These are phyloP conservation scores for Echium plantagineum DNA, from an alignment of 257 asterid genomes.

Conservation along the genomic window DNA sequence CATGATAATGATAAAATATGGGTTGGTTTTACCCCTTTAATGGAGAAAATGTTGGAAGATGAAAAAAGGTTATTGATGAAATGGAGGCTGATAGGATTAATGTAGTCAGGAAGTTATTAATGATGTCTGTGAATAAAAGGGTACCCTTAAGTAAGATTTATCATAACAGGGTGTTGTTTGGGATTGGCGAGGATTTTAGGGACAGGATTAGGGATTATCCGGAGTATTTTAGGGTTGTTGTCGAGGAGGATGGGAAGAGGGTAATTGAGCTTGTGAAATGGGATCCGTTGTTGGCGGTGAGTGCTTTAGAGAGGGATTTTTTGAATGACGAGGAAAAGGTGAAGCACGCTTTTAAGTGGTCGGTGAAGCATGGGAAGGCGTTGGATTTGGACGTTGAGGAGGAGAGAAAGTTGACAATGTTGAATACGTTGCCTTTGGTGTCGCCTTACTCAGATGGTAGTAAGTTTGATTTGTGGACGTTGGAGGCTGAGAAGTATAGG, in stretches of 20 bases:
- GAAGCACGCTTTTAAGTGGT: conserved; percentile 63
- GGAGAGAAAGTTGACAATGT: conserved; percentile 63
- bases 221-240: conserved; percentile 39
- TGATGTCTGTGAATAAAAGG: conserved; percentile 62
- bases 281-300: conserved; percentile 65
- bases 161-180: conserved; percentile 68
- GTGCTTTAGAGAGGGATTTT: conserved; percentile 62
- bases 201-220: conserved; percentile 59
- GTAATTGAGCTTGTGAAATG: conserved; percentile 68
- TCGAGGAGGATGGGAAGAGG: conserved; percentile 60
- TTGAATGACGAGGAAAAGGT: conserved; percentile 71
- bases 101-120: conserved; percentile 58
- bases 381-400: conserved; percentile 61
- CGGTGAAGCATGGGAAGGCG: conserved; percentile 55
- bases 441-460: conserved; percentile 89
- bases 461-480: conserved; percentile 68
- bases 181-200: conserved; percentile 74
- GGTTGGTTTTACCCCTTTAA: conserved; percentile 74
- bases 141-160: conserved; percentile 67
- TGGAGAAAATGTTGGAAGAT: conserved; percentile 34
- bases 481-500: conserved; percentile 90
- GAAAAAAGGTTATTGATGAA: conserved; percentile 30
- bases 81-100: conserved; percentile 44
- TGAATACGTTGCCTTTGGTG: conserved; percentile 82
- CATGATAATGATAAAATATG: conserved; percentile 65